Percentiles rank a stretch among this genome's conserved stretches.
Conservation (phyloP, 148 eudicot genomes). For the Vaccinium myrtillus region DNA sequence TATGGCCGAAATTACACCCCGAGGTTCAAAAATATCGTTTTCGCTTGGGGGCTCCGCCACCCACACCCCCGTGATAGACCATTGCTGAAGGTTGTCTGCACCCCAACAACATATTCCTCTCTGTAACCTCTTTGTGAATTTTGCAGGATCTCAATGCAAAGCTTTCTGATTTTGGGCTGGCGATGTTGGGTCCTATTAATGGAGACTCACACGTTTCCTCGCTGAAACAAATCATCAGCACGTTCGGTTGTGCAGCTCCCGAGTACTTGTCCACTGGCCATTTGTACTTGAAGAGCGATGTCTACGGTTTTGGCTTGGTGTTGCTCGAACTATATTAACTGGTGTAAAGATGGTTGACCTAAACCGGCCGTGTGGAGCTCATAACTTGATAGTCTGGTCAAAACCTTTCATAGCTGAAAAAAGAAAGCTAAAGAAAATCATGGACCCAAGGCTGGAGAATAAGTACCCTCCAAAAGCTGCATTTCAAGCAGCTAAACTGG, state of each 20-base stretch:
- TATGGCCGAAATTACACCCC: no score
- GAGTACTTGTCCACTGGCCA: slow-evolving; percentile 82
- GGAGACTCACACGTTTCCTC: slow-evolving; percentile 59
- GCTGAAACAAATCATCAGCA: slow-evolving; percentile 73
- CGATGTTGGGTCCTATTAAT: slow-evolving; percentile 67
- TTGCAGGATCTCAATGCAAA: no score
- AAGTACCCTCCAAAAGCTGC: slow-evolving; percentile 51
- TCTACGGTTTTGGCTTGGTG: slow-evolving; percentile 77
- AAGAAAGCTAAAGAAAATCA: slow-evolving; percentile 43
- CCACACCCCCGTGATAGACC: no score
- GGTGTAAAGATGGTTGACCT: slow-evolving; percentile 53
- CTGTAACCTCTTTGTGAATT: no score
- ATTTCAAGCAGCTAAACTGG: slow-evolving; percentile 47
- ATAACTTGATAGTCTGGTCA: slow-evolving; percentile 59
- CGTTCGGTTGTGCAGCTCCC: slow-evolving; percentile 86
- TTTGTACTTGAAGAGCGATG: slow-evolving; percentile 71
- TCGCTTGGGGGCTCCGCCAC: no score
- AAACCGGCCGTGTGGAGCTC: slow-evolving; percentile 47
- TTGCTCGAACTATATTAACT: slow-evolving; percentile 58
- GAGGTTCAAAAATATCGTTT: no score
- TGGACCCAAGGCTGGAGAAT: slow-evolving; percentile 55
- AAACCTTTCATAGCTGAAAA: slow-evolving; percentile 50
- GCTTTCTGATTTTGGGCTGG: slow-evolving; percentile 87
- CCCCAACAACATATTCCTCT: no score
- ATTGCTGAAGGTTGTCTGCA: no score